Base-by-base conservation (phyloP, 345 rosid species). In the Linum trigynum region DNA sequence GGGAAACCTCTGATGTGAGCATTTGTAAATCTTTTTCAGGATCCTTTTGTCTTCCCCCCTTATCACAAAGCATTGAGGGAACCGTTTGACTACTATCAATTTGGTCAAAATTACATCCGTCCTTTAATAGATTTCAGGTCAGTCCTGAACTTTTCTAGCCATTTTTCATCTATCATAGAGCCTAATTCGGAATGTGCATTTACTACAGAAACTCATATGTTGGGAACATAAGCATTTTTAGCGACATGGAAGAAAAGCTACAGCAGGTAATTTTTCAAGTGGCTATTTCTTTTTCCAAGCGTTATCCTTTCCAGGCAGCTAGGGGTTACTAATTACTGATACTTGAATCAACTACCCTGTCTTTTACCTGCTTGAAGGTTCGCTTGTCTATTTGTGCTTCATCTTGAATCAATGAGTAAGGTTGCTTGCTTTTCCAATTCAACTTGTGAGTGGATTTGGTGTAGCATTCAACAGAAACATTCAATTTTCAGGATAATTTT, bases 21-120 rank as follows among this genome's bases (percentile, higher is more conserved):
- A 55, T 66, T 55, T 67, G 62, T 57, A 69, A 50, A 42, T 15
- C 39, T 15, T 55, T 77, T 78, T 63, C 95, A 94, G 99, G 90
- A 86, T 23, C 88, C 91, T 63, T 90, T 79, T 77, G 80, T 75
- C 72, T 90, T 94, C 75, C 66, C 77, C 38, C 90, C 96, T 35
- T 79, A 86, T 78, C 99, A 90, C 80, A 84, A 86, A 80, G 96
- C 96, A 65, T n/a, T 86, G 75, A 76, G 96, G 70, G 85, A 88
- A 75, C 99, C 99, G 59, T 88, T 90, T 75, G 99, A 94, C 83
- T 94, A 94, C 78, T 94, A 82, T 76, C 72, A 78, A 76, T 85
- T 94, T 84, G 99, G 92, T 72, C 97, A 94, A 77, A 94, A 88
- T 59, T 94, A 88, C 73, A 82, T 94, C 59, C 86, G 96, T 38